A percentile compares a stretch with the other conserved stretches of the same genome.
Conservation (phyloP, 2,329 filamentous ascomycete species). For the Verticillium nubilum region DNA sequence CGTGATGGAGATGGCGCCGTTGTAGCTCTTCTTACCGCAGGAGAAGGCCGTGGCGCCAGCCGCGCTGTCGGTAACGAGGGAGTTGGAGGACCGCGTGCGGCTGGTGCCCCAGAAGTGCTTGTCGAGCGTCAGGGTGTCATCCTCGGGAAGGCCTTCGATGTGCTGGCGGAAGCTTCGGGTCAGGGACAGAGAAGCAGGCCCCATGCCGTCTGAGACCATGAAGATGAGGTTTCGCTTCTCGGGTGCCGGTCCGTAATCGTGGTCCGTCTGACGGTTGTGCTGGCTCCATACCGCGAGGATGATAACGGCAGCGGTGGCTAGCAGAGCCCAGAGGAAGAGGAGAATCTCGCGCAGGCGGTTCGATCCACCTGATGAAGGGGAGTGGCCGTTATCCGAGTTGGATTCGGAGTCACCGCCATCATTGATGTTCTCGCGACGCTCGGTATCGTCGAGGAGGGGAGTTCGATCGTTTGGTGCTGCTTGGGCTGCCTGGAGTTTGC, state of each 20-base stretch:
- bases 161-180: constrained; percentile 84
- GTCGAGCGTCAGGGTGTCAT: constrained; percentile 76
- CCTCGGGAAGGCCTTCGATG: constrained; percentile 63
- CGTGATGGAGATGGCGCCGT: constrained; percentile 86
- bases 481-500: background rate
- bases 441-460: constrained; percentile 33
- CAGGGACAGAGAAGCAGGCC: constrained; percentile 80
- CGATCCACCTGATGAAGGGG: constrained; percentile 15
- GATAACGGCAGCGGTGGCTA: constrained; percentile 74
- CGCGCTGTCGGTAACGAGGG: constrained; percentile 88
- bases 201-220: constrained; percentile 99
- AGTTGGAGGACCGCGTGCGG: constrained; percentile 77
- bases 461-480: constrained; percentile 25
- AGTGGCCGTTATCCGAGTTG: constrained; percentile 4
- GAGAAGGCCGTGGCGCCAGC: constrained; percentile 97
- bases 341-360: constrained; percentile 62
- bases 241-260: constrained; percentile 18
- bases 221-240: constrained; percentile 89
- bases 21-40: constrained; percentile 91
- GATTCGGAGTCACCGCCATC: constrained; percentile 18
- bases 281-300: constrained; percentile 73
- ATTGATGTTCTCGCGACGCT: constrained; percentile 16
- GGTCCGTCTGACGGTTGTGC: constrained; percentile 55
- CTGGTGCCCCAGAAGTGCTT: constrained; percentile 86
- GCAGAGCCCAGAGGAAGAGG: constrained; percentile 75